Base-by-base conservation (phyloP, 1,139 yeast genomes). In the Geotrichum fermentans region DNA sequence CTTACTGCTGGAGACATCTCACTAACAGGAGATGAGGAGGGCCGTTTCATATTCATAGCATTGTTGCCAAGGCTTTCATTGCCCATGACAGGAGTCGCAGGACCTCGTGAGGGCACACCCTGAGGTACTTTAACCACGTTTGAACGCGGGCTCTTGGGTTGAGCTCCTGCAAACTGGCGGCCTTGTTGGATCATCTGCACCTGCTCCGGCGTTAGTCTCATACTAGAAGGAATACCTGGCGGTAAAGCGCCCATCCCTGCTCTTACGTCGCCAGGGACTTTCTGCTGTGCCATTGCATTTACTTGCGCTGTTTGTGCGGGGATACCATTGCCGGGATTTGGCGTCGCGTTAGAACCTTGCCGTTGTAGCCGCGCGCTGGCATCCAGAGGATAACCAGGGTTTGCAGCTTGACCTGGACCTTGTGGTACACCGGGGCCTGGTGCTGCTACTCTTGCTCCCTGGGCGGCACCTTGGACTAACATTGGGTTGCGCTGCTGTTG, bases 331-430 rank as follows among this genome's bases (percentile, higher is more conserved):
- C 8, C 28, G 8, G 6, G 28, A 10, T 10, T 10, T 10, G 28
- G 28, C 28, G 6, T 6, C 8, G 8, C 28, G 10, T 10, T 10
- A 24, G 28, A 24, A 24, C 10, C 10, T 6, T 6, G 28, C 28
- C 28, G 28, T 10, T 24, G 28, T n/a, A n/a, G n/a, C n/a, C n/a
- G n/a, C n/a, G n/a, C n/a, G n/a, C n/a, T n/a, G n/a, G n/a, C n/a
- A n/a, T n/a, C n/a, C 96, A 79, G 59, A 90, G 75, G 59, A 89
- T 96, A 11, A 83, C 80, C 0, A 97, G 97, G 0, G 94, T 77
- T 1, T 96, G 95, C n/a, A 64, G 58, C 29, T 54, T 53, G 52
- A 44, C 49, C 51, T 55, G 51, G 30, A 47, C 47, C 24, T 48
- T 51, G 32, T 57, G 62, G n/a, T 52, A 70, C 73, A 40, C 59